Evolutionary conservation across 768 basidiomycete species (phyloP), one percentile per base, ranked within the genome.

Genomic region (Macrolepiota albuminosa): DNA sequence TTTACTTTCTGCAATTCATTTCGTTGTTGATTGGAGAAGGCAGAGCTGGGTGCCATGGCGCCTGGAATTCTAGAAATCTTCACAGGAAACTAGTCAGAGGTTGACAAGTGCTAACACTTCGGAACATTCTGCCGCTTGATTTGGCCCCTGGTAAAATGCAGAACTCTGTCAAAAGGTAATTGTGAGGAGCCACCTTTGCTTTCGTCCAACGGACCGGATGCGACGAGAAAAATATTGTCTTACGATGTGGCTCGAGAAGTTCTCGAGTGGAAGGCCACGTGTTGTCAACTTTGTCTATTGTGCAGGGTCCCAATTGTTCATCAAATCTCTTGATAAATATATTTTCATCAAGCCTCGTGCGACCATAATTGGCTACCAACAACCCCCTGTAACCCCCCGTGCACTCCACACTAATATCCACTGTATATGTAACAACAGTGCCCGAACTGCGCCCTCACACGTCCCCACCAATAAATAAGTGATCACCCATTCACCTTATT

Each of bases 401-500:
- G 56, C 13, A 54, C 62, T 49, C 55, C 45, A 46, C 43, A 18
- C 56, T 50, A 21, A 39, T 43, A 37, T 39, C 63, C 58, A 36
- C 50, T 47, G 62, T 60, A 58, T 59, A 63, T 63, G 62, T 63
- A 58, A 63, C 59, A 57, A 49, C 57, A 47, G 33, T 51, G 18
- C 37, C 34, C 50, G 54, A 33, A 54, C 52, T 53, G 54, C 40
- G 31, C 36, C 14, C 34, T 26, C 36, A 24, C 33, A 50, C 33
- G 6, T 11, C 31, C 47, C 34, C n/a, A 6, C 53, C 53, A 54
- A 29, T 40, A 40, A 54, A 40, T 31, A 40, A 53, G 29, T 26
- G n/a, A 4, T 16, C 51, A 36, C 24, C 34, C 37, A 53, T 33
- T 29, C 49, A 24, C 39, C 43, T 21, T 36, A 24, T 49, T 51